These are phyloP conservation scores for Penicillium janthinellum DNA, from an alignment of 2,329 filamentous ascomycete genomes.

Conservation along the genomic window DNA sequence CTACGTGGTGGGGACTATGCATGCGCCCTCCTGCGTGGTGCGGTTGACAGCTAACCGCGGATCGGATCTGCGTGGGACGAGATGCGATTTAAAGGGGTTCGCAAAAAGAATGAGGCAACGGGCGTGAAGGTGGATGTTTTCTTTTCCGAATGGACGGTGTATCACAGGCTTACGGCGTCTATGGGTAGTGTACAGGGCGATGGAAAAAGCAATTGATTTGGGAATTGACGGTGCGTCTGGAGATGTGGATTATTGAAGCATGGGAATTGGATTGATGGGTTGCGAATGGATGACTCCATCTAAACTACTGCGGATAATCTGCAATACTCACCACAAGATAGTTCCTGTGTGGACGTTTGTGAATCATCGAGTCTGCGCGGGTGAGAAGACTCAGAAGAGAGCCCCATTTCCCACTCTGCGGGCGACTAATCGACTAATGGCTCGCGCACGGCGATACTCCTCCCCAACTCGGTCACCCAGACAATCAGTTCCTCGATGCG, in stretches of 20 bases:
- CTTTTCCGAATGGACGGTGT: background rate
- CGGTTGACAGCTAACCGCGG: slow-evolving; percentile 16
- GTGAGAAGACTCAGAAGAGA: background rate
- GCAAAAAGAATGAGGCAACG: background rate
- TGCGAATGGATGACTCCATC: background rate
- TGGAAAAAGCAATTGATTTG: background rate
- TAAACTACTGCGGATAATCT: background rate
- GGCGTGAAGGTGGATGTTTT: slow-evolving; percentile 2
- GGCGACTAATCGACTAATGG: background rate
- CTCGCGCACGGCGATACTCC: background rate
- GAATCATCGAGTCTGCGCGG: background rate
- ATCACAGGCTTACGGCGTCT: background rate
- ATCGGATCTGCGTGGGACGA: background rate
- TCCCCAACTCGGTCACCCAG: background rate
- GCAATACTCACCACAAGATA: background rate
- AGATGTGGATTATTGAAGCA: background rate
- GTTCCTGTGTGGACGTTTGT: background rate
- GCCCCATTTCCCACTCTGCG: background rate
- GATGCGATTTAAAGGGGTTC: slow-evolving; percentile 1
- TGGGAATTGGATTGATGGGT: background rate
- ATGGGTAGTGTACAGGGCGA: too few relatives aligned
- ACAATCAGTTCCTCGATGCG: background rate
- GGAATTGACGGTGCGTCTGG: background rate
- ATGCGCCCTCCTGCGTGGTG: slow-evolving; percentile 4
- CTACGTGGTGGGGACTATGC: slow-evolving; percentile 14